Conservation (phyloP, 2,329 filamentous ascomycete genomes). For the Cryphonectria parasitica region DNA sequence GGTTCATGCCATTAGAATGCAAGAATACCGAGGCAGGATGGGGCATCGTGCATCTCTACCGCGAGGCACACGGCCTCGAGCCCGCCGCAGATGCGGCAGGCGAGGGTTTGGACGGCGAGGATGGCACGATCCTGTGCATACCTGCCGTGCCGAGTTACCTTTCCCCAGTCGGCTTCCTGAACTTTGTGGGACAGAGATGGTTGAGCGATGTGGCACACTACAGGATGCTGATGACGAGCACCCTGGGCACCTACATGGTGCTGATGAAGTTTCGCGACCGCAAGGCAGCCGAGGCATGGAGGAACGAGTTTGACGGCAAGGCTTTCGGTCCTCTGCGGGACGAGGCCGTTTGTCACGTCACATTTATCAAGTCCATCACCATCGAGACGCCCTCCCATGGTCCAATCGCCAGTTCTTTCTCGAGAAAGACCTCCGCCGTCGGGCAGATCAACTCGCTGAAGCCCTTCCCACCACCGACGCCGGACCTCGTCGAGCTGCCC, state of each 20-base stretch:
- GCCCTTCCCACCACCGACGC: conserved; percentile 70
- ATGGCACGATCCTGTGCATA: conserved; percentile 81
- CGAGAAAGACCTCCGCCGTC: conserved; percentile 36
- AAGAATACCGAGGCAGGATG: conserved; percentile 80
- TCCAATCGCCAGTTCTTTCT: conserved; percentile 35
- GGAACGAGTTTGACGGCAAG: conserved; percentile 86
- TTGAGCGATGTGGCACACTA: conserved; percentile 89
- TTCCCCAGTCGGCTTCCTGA: conserved; percentile 86
- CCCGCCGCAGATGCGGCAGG: conserved; percentile 9
- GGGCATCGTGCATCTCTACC: conserved; percentile 93
- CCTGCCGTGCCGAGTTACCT: conserved; percentile 94
- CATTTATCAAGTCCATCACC: conserved; percentile 90
- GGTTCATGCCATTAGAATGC: conserved; percentile 72
- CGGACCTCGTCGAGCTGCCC: conserved; percentile 85
- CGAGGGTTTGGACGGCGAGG: conserved; percentile 38
- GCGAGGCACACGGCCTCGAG: conserved; percentile 73
- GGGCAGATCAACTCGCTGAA: conserved; percentile 52
- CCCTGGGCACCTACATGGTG: conserved; percentile 91
- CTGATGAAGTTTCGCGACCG: conserved; percentile 88
- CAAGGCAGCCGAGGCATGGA: conserved; percentile 77
- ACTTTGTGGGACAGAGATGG: conserved; percentile 88
- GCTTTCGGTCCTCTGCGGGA: conserved; percentile 92
- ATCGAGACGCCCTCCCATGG: conserved; percentile 69
- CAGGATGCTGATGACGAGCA: conserved; percentile 87
- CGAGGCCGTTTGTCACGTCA: conserved; percentile 85